These are phyloP conservation scores for Trypanosoma vivax DNA, from an alignment of 208 protist genomes.

Conservation along the genomic window DNA sequence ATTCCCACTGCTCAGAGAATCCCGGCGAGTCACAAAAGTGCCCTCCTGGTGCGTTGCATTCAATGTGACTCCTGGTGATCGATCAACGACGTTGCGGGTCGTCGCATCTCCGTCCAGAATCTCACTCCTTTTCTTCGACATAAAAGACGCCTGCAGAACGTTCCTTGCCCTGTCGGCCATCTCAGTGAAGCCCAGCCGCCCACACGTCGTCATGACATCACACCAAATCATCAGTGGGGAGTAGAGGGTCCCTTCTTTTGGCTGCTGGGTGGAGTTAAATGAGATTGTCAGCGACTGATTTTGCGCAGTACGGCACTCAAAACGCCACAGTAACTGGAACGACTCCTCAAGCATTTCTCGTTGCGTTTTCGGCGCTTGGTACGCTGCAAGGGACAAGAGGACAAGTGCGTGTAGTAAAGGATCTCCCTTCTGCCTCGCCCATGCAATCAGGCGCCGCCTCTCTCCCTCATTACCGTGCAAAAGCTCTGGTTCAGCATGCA, in stretches of 20 bases:
- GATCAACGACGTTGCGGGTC: background rate
- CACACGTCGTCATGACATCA: conserved; percentile 35
- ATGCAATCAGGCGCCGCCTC: conserved; percentile 41
- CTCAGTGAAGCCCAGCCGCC: conserved; percentile 26
- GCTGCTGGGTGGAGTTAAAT: background rate
- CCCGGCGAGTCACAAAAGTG: background rate
- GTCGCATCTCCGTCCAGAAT: background rate
- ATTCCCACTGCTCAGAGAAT: too few species aligned
- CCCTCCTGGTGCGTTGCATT: background rate
- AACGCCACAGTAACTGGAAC: conserved; percentile 25
- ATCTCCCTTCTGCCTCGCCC: conserved; percentile 26
- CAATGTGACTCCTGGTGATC: background rate
- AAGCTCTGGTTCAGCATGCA: conserved; percentile 44
- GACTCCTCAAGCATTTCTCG: conserved; percentile 34
- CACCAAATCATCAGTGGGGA: conserved; percentile 57
- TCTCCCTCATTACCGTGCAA: conserved; percentile 42
- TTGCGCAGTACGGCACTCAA: conserved; percentile 16
- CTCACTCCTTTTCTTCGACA: background rate
- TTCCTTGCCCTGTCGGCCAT: conserved; percentile 24
- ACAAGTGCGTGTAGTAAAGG: conserved; percentile 40
- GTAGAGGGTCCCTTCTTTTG: conserved; percentile 21
- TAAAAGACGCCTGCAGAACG: conserved; percentile 26
- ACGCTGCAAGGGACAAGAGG: conserved; percentile 43
- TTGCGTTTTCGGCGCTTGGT: conserved; percentile 28
- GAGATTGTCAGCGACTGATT: conserved; percentile 4